Percentiles rank a stretch among this genome's conserved stretches.
Conservation (phyloP, 345 rosid genomes). For the Arabidopsis thaliana region DNA sequence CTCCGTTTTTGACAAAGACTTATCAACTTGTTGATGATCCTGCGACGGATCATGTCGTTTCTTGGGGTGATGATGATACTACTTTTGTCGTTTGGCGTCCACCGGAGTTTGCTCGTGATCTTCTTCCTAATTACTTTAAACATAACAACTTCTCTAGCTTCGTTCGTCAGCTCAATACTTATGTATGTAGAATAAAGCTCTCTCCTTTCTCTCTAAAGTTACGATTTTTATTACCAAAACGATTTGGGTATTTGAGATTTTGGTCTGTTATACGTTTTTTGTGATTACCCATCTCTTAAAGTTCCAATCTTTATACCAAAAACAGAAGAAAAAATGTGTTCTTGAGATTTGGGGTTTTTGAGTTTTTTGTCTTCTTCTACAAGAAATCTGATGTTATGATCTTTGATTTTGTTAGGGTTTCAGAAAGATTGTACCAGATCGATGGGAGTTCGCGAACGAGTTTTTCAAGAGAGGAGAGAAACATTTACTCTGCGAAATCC, state of each 20-base stretch:
- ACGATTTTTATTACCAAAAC: background rate
- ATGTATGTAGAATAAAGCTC: constrained; percentile 50
- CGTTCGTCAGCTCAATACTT: constrained; percentile 97
- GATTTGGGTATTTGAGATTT: background rate
- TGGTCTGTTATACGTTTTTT: background rate
- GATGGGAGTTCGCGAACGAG: constrained; percentile 98
- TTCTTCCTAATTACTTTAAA: constrained; percentile 95
- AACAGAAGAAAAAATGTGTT: background rate
- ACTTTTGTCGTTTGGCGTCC: constrained; percentile 96
- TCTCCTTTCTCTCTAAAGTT: background rate
- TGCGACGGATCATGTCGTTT: constrained; percentile 78
- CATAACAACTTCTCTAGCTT: constrained; percentile 98
- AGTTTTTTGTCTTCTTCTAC: background rate
- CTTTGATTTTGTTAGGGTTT: constrained; percentile 66
- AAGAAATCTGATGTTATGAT: background rate
- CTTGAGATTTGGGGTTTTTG: background rate
- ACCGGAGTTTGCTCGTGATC: constrained; percentile 94
- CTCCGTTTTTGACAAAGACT: constrained; percentile 94
- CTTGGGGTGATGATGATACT: constrained; percentile 92
- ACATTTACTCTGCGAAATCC: constrained; percentile 93
- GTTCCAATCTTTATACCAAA: background rate
- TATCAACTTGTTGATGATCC: constrained; percentile 96
- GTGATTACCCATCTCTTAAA: background rate
- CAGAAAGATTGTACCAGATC: constrained; percentile 95
- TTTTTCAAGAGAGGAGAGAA: constrained; percentile 92